These are phyloP conservation scores for Sextonia rubra DNA, from an alignment of 164 flowering plant genomes.

Conservation along the genomic window DNA sequence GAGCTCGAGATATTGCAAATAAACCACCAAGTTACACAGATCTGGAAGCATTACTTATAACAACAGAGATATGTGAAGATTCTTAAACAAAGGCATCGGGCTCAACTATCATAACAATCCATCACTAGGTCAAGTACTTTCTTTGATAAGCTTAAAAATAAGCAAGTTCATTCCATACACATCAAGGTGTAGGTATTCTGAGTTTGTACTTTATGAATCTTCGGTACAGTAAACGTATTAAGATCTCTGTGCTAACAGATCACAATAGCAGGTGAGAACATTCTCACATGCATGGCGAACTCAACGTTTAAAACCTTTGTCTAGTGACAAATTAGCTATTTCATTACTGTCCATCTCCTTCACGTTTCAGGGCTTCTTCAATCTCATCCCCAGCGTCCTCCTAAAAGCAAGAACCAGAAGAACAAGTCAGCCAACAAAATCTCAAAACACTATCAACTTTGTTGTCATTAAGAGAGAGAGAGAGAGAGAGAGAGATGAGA, in stretches of 20 bases:
- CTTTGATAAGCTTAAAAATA: neutral
- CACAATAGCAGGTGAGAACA: neutral
- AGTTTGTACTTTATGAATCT: neutral
- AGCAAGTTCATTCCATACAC: neutral
- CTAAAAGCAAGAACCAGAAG: conserved; percentile 4
- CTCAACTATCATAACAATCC: neutral
- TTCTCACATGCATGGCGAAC: neutral
- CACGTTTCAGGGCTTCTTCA: conserved; percentile 52
- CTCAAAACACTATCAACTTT: neutral
- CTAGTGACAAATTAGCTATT: neutral
- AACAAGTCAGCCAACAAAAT: neutral
- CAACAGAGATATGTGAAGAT: too few relatives aligned
- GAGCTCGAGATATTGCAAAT: too few relatives aligned
- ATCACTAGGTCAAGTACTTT: neutral
- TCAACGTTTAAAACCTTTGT: neutral
- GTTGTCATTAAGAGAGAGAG: neutral
- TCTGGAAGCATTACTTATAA: too few relatives aligned
- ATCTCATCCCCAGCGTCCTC: conserved; percentile 51
- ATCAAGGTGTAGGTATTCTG: neutral
- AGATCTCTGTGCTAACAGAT: neutral
- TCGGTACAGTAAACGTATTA: neutral
- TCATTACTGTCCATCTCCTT: conserved; percentile 19
- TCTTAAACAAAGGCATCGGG: too few relatives aligned
- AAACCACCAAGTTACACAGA: too few relatives aligned
- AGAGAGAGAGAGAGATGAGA: conserved; percentile 2